phyloP scores from a whole-genome alignment of 2,329 filamentous ascomycete genomes.

The Botrytis paeoniae region DNA sequence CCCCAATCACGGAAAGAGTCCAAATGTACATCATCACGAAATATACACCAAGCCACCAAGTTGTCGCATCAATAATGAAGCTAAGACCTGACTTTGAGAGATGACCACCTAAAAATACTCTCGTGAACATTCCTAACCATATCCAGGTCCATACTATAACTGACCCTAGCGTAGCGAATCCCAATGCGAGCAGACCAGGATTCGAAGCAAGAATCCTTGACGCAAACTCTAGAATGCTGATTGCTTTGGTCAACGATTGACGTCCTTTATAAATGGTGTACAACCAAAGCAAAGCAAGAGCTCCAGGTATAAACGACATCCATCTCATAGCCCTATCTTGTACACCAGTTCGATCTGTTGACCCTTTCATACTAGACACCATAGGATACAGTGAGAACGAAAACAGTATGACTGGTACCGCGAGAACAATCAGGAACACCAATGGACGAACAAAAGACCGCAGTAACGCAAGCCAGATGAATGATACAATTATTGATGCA shows the following conservation, averaged over 20 bases:
- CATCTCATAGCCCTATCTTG: slow-evolving; percentile 90
- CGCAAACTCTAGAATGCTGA: slow-evolving; percentile 88
- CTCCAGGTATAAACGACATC: slow-evolving; percentile 72
- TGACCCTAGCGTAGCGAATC: slow-evolving; percentile 69
- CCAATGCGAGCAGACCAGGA: slow-evolving; percentile 77
- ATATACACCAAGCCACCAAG: slow-evolving; percentile 91
- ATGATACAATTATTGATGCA: slow-evolving; percentile 81
- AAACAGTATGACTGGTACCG: slow-evolving; percentile 80
- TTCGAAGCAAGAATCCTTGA: slow-evolving; percentile 84
- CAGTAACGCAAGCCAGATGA: slow-evolving; percentile 86
- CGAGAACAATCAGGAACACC: slow-evolving; percentile 75
- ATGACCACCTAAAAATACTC: slow-evolving; percentile 90
- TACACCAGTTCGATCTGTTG: slow-evolving; percentile 68
- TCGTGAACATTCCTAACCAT: slow-evolving; percentile 95
- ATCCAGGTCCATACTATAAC: slow-evolving; percentile 91
- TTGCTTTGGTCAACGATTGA: slow-evolving; percentile 74
- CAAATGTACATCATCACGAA: slow-evolving; percentile 95
- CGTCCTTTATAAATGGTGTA: slow-evolving; percentile 80
- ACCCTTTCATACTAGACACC: slow-evolving; percentile 80
- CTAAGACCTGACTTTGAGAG: slow-evolving; percentile 58
- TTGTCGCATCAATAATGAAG: slow-evolving; percentile 83
- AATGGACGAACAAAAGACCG: slow-evolving; percentile 85
- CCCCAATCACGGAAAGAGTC: slow-evolving; percentile 84
- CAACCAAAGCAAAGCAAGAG: slow-evolving; percentile 73
- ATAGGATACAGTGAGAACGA: slow-evolving; percentile 91